Evolutionary conservation across 345 rosid species (phyloP), one percentile per base, ranked within the genome.

Genomic region (Lepidium sativum): DNA sequence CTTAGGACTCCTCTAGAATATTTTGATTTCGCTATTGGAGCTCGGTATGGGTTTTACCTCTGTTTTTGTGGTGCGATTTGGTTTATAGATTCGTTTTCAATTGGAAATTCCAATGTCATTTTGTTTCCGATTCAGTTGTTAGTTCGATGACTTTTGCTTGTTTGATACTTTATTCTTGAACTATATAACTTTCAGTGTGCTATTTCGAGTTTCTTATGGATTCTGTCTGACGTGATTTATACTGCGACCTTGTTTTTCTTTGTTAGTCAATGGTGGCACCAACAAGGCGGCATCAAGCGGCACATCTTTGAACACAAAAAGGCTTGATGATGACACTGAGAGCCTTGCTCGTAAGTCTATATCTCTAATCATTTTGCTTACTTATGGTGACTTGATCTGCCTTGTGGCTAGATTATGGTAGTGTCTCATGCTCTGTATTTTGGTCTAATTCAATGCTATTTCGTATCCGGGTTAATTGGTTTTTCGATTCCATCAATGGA

Each of bases 221-320:
- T 44, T 35, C 45, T n/a, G 15, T 44, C 27, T 67, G 45, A 54
- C 33, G n/a, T 6, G 42, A 7, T 58, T 63, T 38, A 9, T 54
- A 15, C 9, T 5, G 16, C 34, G 5, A 7, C 15, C 27, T 60
- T 59, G 18, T 37, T 13, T 32, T 21, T 40, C 31, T 49, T 1
- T 25, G 37, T 71, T 79, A 90, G 99, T 79, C 47, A 82, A 72
- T 80, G 99, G 88, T 70, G 97, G 96, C 53, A 65, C 89, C 9
- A 94, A 94, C 82, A 94, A 71, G 75, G 92, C 99, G 2, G 96
- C 99, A 29, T 90, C 97, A 8, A 90, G 96, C 74, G 72, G 96
- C 74, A 88, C 99, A 45, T 64, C 97, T 60, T 55, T 94, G 67
- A 94, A 94, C 78, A 94, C 99, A 5, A 90, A 86, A 81, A 86